Base-by-base conservation (phyloP, 2,329 filamentous ascomycete species). In the Penicillium sp. region DNA sequence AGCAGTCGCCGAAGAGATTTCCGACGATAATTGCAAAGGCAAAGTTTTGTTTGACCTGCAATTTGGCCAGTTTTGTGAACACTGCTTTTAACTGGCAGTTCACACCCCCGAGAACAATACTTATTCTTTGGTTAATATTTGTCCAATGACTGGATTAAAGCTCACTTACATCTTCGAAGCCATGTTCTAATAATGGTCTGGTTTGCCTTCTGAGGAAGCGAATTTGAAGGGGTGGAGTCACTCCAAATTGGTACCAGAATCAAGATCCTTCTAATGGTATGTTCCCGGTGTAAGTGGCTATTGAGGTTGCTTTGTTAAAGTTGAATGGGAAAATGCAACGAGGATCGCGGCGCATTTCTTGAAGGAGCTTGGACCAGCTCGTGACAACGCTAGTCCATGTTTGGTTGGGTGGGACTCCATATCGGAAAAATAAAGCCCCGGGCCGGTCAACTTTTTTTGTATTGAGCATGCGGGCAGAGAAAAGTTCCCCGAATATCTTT, bases 41-140 rank as follows among this genome's bases (percentile, higher is more conserved):
- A 73, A 99, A 98, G 69, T 83, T 84, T 71, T 97, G 95, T 77
- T 97, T 98, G 35, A 86, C 80, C 67, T 98, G 93, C 2, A 98
- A 81, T 10, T 86, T 84, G 9, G 87, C 81, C 21, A 98, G 80
- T 76, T 97, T 99, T 59, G 85, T 82, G 72, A 99, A 91, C 10
- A 90, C 87, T 13, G 87, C 75, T 61, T 85, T 81, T 52, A 97
- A 83, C 70, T 90, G 86, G 68, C 93, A 93, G 71, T 92, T 88
- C 62, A 96, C 82, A 71, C 87, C 87, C 56, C 95, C 95, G 60
- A 96, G 79, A 39, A 97, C 91, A 67, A 95, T 66, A 51, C 77
- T 87, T 57, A 19, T 45, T 8, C n/a, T 31, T 16, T 3, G 19
- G 44, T 72, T 53, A 72, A 64, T 47, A 42, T 26, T 23, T n/a